Base-by-base conservation (phyloP, 2,329 filamentous ascomycete genomes). In the Emmonsiellopsis sp. region DNA sequence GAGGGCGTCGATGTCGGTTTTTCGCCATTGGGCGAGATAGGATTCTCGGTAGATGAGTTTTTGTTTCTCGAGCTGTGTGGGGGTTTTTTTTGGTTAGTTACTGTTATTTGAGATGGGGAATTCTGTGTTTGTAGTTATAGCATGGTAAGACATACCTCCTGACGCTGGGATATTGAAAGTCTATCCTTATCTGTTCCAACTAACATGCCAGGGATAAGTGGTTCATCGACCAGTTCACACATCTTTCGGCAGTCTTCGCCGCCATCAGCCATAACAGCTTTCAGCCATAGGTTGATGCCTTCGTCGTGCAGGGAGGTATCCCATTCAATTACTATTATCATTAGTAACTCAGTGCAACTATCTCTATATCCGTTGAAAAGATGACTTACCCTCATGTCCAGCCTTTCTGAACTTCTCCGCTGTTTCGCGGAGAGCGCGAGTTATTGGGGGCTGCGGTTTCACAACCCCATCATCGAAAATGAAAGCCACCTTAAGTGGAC, bases 391-490 rank as follows among this genome's bases (percentile, higher is more conserved):
- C 72, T 58, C 75, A 71, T 20, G 78, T 67, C 59, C 79, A 65
- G 76, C 81, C 80, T 3, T 82, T 76, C 2, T 84, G 69, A 53
- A 84, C 63, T 45, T 84, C 76, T 59, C 81, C 73, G 15, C 77
- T 73, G 35, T 76, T 72, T 55, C 70, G 54, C 56, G 70, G 40
- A 87, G 62, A 1, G 82, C 83, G 41, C 83, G 69, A 0, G 69
- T 68, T 38, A 84, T 73, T 0, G 82, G 82, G 0, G 82, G 82
- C 55, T 83, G 81, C 1, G 80, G 80, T 58, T 73, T 76, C 0
- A 84, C 79, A 10, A 84, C 73, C 0, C 76, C 79, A 55, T 85
- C 82, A 65, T 80, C 74, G 72, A 78, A 77, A 45, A 84, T 67
- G 1, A 83, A 73, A 0, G 76, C 84, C n/a, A 87, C 72, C 59